Conservation (phyloP, 164 flowering plant genomes). For the Vitis amurensis region DNA sequence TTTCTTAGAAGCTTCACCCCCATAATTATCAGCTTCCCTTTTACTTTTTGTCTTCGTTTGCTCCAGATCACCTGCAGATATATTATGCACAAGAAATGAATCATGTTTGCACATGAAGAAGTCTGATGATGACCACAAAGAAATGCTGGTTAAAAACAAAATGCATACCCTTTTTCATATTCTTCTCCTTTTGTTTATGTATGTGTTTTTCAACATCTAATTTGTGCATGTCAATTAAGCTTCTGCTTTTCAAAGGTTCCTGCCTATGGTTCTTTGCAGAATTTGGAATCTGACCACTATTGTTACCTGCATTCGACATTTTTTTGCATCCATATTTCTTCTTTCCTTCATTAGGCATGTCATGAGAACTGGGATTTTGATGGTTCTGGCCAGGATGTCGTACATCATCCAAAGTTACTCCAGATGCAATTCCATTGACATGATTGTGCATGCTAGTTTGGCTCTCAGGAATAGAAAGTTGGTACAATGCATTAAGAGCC, state of each 20-base stretch:
- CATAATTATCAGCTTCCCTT: constrained; percentile 27
- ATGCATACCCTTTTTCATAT: constrained; percentile 21
- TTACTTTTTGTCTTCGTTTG: constrained; percentile 23
- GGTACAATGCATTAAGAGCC: constrained; percentile 35
- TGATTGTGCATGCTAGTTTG: constrained; percentile 21
- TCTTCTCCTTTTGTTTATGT: constrained; percentile 20
- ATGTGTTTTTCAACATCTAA: constrained; percentile 8
- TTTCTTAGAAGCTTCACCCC: constrained; percentile 23
- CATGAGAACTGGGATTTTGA: constrained; percentile 13
- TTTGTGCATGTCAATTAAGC: constrained; percentile 21
- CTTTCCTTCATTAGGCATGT: constrained; percentile 19
- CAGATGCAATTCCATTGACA: constrained; percentile 15
- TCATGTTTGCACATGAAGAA: neutral
- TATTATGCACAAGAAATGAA: neutral
- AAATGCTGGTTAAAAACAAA: neutral
- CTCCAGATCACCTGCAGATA: constrained; percentile 31
- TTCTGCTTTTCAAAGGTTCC: constrained; percentile 26
- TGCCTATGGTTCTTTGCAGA: constrained; percentile 12
- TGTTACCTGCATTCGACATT: constrained; percentile 9
- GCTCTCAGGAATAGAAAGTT: constrained; percentile 23
- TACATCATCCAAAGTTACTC: constrained; percentile 10
- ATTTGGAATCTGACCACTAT: constrained; percentile 11
- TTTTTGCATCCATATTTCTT: constrained; percentile 30
- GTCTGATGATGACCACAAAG: neutral
- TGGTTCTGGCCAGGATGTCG: constrained; percentile 13